Conservation (phyloP, 805 yeast species). For the Starmerella riodocensis region DNA sequence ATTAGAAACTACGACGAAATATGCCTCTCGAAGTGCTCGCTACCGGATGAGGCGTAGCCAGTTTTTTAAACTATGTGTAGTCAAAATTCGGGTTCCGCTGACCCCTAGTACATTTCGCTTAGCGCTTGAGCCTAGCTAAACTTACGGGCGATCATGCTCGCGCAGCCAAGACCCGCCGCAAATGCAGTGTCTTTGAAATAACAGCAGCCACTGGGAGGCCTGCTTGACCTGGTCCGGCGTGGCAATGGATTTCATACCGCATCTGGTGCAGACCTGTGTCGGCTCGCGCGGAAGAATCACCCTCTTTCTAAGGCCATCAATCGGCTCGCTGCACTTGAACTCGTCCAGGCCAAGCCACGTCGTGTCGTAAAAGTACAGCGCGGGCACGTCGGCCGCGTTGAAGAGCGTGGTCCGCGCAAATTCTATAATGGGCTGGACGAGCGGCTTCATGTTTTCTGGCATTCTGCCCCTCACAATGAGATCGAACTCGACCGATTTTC, state of each 20-base stretch:
- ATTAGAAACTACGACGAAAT: too few relatives aligned
- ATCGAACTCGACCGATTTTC: slow-evolving; percentile 17
- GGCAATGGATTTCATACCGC: slow-evolving; percentile 37
- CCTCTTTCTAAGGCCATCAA: slow-evolving; percentile 30
- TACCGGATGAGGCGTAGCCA: too few relatives aligned
- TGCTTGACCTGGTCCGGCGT: slow-evolving; percentile 28
- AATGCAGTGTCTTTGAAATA: slow-evolving; percentile 58
- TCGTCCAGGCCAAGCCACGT: slow-evolving; percentile 44
- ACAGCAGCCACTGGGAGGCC: slow-evolving; percentile 40
- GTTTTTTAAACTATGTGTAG: too few relatives aligned
- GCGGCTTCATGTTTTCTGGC: slow-evolving; percentile 32
- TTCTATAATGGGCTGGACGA: slow-evolving; percentile 27
- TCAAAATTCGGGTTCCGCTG: too few relatives aligned
- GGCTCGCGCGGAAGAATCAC: slow-evolving; percentile 28
- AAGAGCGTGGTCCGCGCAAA: slow-evolving; percentile 2
- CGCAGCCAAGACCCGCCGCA: slow-evolving; percentile 62
- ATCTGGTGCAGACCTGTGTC: slow-evolving; percentile 39
- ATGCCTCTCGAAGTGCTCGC: too few relatives aligned
- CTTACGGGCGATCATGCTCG: not conserved
- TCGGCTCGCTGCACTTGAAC: slow-evolving; percentile 4
- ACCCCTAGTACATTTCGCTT: not conserved
- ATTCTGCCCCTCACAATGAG: slow-evolving; percentile 38
- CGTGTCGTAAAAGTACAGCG: slow-evolving; percentile 49
- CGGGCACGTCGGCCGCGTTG: slow-evolving; percentile 33
- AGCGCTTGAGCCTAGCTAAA: not conserved